phyloP scores from a whole-genome alignment of 2,329 filamentous ascomycete genomes.

The Nigrograna mackinnonii region DNA sequence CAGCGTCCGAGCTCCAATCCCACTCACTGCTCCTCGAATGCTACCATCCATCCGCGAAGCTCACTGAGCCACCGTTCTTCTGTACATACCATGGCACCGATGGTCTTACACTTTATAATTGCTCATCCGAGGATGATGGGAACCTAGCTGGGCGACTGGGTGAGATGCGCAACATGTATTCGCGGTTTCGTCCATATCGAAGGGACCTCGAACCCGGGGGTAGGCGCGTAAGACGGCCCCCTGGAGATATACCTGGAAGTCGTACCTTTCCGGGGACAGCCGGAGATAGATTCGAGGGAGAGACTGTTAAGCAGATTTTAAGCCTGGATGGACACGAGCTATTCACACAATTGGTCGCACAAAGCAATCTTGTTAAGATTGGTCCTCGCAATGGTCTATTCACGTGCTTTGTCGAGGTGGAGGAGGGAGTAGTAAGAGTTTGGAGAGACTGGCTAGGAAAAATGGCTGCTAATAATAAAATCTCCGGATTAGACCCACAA shows the following conservation, averaged over 20 bases:
- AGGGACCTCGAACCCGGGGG: constrained; percentile 53
- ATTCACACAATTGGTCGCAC: constrained; percentile 74
- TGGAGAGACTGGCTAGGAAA: constrained; percentile 72
- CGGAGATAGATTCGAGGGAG: constrained; percentile 35
- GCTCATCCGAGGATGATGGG: constrained; percentile 28
- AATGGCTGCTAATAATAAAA: constrained; percentile 30
- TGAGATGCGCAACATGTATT: constrained; percentile 64
- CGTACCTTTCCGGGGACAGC: constrained; percentile 39
- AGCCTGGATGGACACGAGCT: constrained; percentile 70
- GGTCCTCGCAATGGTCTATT: constrained; percentile 65
- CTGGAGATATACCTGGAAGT: constrained; percentile 53
- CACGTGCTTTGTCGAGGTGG: constrained; percentile 66
- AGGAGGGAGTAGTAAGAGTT: constrained; percentile 70
- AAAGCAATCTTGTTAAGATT: constrained; percentile 69
- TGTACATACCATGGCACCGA: constrained; percentile 71
- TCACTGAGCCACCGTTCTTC: constrained; percentile 69
- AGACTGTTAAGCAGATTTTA: constrained; percentile 62
- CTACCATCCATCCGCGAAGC: constrained; percentile 71
- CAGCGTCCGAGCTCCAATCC: constrained; percentile 60
- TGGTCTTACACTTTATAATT: constrained; percentile 54
- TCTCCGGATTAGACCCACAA: constrained; percentile 8
- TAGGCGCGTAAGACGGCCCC: constrained; percentile 43
- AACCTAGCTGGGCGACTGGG: constrained; percentile 42
- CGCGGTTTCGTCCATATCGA: constrained; percentile 68
- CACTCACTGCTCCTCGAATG: constrained; percentile 77